Conservation (phyloP, 2,329 filamentous ascomycete genomes). For the Aureobasidium sp. region DNA sequence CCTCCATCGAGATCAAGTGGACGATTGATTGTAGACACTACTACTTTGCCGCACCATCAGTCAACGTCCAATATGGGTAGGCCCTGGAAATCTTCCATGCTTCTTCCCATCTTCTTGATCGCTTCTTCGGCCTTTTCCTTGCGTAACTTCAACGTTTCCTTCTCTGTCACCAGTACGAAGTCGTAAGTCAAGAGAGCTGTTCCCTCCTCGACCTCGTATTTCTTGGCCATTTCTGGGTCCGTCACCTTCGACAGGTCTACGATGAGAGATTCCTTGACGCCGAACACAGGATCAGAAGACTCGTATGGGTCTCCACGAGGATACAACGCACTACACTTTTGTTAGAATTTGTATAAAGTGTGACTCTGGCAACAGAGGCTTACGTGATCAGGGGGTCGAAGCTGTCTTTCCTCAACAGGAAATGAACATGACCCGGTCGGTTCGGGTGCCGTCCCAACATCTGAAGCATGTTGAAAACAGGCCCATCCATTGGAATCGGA, state of each 20-base stretch:
- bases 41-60: conserved; percentile 22
- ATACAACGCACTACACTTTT: conserved; percentile 56
- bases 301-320: conserved; percentile 69
- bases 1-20: background rate
- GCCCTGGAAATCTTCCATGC: conserved; percentile 64
- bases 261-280: conserved; percentile 68
- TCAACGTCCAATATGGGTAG: conserved; percentile 63
- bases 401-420: conserved; percentile 21
- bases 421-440: conserved; percentile 25
- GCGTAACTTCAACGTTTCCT: conserved; percentile 58
- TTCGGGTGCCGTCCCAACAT: conserved; percentile 22
- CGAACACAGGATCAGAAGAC: conserved; percentile 72
- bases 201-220: conserved; percentile 57
- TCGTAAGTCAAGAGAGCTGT: conserved; percentile 50
- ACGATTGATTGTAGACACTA: background rate
- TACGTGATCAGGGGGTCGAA: conserved; percentile 24
- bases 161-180: conserved; percentile 64
- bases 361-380: background rate
- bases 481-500: conserved; percentile 25
- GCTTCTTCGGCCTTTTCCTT: conserved; percentile 59
- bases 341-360: background rate
- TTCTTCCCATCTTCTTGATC: conserved; percentile 55
- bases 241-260: conserved; percentile 51
- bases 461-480: conserved; percentile 21
- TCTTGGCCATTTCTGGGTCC: conserved; percentile 42